Conservation (phyloP, 352 stramenopile genomes). For the Pythium dissotocum region DNA sequence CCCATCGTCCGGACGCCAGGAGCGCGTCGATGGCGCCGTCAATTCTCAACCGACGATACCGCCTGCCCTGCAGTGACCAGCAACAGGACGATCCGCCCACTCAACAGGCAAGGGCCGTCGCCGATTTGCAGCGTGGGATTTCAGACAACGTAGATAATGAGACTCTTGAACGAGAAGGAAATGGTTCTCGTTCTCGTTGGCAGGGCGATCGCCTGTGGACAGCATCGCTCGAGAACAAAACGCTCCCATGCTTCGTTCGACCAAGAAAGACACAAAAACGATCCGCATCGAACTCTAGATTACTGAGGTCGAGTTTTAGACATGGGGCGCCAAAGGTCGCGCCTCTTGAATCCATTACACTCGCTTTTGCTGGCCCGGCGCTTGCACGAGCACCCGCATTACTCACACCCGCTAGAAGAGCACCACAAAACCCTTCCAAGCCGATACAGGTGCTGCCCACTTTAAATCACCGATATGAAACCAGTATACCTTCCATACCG, state of each 20-base stretch:
- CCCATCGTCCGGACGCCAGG: not conserved
- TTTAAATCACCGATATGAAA: not conserved
- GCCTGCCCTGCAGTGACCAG: not conserved
- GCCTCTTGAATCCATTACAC: constrained; percentile 2
- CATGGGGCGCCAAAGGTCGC: not conserved
- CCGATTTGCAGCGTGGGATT: not conserved
- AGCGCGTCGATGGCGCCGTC: constrained; percentile 2
- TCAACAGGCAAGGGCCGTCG: not conserved
- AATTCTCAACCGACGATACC: not conserved
- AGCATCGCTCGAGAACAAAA: not conserved
- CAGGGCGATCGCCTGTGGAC: no score
- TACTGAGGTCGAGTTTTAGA: not conserved
- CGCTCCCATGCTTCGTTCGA: not conserved
- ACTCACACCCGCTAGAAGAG: constrained; percentile 5
- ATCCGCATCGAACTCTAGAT: not conserved
- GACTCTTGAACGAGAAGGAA: no score
- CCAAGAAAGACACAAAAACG: not conserved
- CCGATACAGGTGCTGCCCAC: not conserved
- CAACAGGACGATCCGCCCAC: not conserved
- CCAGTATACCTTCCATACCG: not conserved
- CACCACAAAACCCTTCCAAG: not conserved
- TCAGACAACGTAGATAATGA: no score
- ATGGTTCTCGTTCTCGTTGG: no score
- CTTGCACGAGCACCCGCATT: not conserved
- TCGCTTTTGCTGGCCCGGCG: not conserved